phyloP scores from a whole-genome alignment of 2,329 filamentous ascomycete genomes.

The Tolypocladium album region DNA sequence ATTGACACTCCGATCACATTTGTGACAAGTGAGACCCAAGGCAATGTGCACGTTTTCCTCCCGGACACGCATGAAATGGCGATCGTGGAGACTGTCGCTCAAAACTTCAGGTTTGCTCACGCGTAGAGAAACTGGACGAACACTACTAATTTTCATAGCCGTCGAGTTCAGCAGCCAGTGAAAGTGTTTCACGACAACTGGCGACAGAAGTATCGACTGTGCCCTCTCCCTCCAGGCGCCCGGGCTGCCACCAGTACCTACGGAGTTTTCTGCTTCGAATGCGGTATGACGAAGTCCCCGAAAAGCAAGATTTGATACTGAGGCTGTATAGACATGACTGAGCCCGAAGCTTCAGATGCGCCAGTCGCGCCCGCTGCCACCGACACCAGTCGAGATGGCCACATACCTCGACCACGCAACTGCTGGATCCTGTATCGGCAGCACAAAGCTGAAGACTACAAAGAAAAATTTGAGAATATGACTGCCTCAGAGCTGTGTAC shows the following conservation, averaged over 20 bases:
- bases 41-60: constrained; percentile 15
- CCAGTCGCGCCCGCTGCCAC: neutral
- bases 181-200: constrained; percentile 13
- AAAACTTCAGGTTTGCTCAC: constrained; percentile 14
- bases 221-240: constrained; percentile 9
- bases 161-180: constrained; percentile 13
- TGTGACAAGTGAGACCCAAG: constrained; percentile 10
- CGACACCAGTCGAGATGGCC: neutral
- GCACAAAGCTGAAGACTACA: constrained; percentile 13
- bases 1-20: constrained; percentile 11
- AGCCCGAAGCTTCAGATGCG: neutral
- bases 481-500: constrained; percentile 19
- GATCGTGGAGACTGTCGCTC: constrained; percentile 10
- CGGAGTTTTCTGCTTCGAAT: constrained; percentile 9
- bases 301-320: neutral
- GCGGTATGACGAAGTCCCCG: constrained; percentile 6
- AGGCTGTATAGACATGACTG: constrained; percentile 1
- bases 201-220: constrained; percentile 14
- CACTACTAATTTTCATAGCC: constrained; percentile 6
- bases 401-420: constrained; percentile 19
- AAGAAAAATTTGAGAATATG: constrained; percentile 10
- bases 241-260: constrained; percentile 5
- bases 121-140: neutral
- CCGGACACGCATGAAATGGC: constrained; percentile 8
- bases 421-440: constrained; percentile 23